Conservation (phyloP, 1,139 yeast genomes). For the Scheffersomyces lignicola region DNA sequence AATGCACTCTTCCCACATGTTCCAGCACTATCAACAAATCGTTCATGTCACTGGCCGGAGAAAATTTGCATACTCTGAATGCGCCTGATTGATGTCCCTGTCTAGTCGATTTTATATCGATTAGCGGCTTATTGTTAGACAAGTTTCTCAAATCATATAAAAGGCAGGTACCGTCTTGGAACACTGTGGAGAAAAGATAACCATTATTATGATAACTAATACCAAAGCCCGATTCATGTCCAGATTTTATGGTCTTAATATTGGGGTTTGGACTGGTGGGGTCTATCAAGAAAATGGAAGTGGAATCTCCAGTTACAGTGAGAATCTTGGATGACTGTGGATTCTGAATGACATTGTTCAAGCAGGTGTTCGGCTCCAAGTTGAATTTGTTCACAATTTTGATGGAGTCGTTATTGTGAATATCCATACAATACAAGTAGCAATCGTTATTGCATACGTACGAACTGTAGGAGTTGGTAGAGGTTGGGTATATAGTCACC, state of each 20-base stretch:
- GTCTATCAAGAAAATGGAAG: constrained; percentile 39
- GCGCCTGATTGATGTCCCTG: constrained; percentile 59
- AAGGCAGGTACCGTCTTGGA: constrained; percentile 81
- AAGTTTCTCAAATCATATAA: constrained; percentile 74
- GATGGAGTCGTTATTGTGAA: constrained; percentile 47
- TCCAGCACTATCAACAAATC: constrained; percentile 78
- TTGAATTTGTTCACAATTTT: constrained; percentile 27
- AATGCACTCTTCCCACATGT: constrained; percentile 83
- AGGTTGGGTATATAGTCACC: constrained; percentile 54
- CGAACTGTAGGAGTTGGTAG: constrained; percentile 47
- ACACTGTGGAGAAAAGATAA: constrained; percentile 70
- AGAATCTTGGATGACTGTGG: constrained; percentile 30
- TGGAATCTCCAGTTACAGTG: constrained; percentile 45
- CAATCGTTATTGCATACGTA: constrained; percentile 83
- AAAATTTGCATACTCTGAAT: constrained; percentile 68
- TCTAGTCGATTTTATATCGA: constrained; percentile 60
- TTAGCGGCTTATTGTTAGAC: constrained; percentile 40
- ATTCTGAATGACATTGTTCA: constrained; percentile 39
- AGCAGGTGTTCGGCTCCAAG: constrained; percentile 41
- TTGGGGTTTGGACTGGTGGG: constrained; percentile 23
- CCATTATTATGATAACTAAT: constrained; percentile 78
- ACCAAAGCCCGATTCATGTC: constrained; percentile 81
- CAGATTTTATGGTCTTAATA: constrained; percentile 45
- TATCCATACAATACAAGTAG: constrained; percentile 63
- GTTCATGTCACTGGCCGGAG: constrained; percentile 58